phyloP scores from a whole-genome alignment of 768 basidiomycete genomes.

The Strobilomyces dryophilus region DNA sequence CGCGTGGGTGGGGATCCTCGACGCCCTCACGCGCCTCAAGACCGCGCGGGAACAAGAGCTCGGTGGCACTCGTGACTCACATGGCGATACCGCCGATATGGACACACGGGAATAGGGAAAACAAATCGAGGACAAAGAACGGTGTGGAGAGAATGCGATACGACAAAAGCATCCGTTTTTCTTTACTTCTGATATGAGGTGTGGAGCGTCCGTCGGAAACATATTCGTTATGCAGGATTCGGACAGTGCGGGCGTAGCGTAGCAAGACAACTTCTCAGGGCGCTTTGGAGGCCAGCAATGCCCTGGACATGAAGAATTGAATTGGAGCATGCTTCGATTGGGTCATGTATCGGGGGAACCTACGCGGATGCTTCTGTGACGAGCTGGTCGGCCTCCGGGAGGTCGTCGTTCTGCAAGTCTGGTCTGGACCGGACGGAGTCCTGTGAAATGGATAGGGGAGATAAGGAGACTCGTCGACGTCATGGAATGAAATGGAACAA shows the following conservation, averaged over 20 bases:
- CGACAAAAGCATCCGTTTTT: slow-evolving; percentile 13
- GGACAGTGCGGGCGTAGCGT: slow-evolving; percentile 17
- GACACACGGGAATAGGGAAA: slow-evolving; percentile 15
- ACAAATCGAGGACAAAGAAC: background rate
- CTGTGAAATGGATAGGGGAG: slow-evolving; percentile 18
- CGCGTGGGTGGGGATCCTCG: slow-evolving; percentile 73
- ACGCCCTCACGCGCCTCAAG: slow-evolving; percentile 63
- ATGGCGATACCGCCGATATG: slow-evolving; percentile 14
- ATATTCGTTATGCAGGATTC: background rate
- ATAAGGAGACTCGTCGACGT: slow-evolving; percentile 9
- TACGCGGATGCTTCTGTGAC: slow-evolving; percentile 51
- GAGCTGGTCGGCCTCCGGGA: slow-evolving; percentile 55
- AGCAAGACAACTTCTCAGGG: slow-evolving; percentile 17
- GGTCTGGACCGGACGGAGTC: slow-evolving; percentile 25
- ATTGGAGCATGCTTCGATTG: slow-evolving; percentile 5
- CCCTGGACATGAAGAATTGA: slow-evolving; percentile 18
- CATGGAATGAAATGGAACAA: slow-evolving; percentile 25
- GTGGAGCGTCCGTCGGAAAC: background rate
- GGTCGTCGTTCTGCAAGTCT: slow-evolving; percentile 33
- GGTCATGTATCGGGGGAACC: slow-evolving; percentile 10
- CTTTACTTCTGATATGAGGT: slow-evolving; percentile 15
- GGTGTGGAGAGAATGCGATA: slow-evolving; percentile 9
- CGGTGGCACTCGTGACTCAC: slow-evolving; percentile 6
- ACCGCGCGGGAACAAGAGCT: slow-evolving; percentile 31
- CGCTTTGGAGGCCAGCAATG: slow-evolving; percentile 9